Evolutionary conservation across 768 basidiomycete genomes (phyloP).

Genomic region (Boletus pseudo-olivaceus): DNA sequence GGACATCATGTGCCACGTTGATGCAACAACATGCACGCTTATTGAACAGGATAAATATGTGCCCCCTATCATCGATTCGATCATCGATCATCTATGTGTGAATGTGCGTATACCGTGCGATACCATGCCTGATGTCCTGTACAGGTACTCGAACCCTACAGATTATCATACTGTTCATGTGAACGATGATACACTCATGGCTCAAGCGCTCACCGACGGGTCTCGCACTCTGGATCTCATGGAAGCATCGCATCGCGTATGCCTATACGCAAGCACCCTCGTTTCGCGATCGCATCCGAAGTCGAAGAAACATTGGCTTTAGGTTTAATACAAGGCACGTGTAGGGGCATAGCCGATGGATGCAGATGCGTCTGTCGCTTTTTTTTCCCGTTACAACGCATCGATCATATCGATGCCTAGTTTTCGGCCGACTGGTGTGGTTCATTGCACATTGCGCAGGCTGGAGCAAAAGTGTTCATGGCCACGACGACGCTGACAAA

Average conservation of each 20-base stretch:
- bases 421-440: not conserved
- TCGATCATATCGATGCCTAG: not conserved
- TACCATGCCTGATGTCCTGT: not conserved
- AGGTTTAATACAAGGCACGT: conserved; percentile 11
- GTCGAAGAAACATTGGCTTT: not conserved
- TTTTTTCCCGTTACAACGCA: too few relatives aligned
- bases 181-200: not conserved
- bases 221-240: not conserved
- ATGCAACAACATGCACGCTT: not conserved
- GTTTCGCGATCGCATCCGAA: not conserved
- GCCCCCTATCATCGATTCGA: not conserved
- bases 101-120: not conserved
- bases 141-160: too few relatives aligned
- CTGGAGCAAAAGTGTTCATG: not conserved
- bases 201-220: not conserved
- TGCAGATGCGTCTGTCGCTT: not conserved
- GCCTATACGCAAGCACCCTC: not conserved
- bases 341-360: not conserved
- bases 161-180: not conserved
- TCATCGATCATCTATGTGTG: not conserved
- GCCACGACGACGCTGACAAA: too few relatives aligned
- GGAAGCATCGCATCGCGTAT: not conserved
- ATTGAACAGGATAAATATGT: not conserved
- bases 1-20: not conserved
- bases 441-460: not conserved